Evolutionary conservation across 2,329 filamentous ascomycete species (phyloP).

Genomic region (Epicoccum nigrum): DNA sequence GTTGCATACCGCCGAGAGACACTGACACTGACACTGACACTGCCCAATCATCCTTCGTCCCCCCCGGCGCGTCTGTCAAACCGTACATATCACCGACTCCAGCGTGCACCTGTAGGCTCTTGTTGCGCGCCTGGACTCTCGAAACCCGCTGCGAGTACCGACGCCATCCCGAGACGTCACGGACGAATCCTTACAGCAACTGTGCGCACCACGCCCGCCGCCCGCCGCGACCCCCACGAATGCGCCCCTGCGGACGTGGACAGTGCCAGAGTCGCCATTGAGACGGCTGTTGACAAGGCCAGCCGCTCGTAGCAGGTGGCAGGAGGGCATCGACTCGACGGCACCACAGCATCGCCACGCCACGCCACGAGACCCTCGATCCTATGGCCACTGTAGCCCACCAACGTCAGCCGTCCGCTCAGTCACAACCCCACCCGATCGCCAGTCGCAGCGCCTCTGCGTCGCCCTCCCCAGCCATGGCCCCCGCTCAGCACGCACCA

Average conservation of each 20-base stretch:
- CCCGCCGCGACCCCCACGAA: constrained; percentile 20
- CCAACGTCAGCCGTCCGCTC: constrained; percentile 41
- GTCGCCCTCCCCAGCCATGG: constrained; percentile 52
- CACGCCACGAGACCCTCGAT: constrained; percentile 18
- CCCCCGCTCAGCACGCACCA: constrained; percentile 55
- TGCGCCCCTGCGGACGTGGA: constrained; percentile 23
- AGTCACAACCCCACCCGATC: constrained; percentile 47
- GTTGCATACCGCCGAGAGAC: constrained; percentile 6
- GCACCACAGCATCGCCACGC: constrained; percentile 22
- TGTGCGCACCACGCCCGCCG: constrained; percentile 23
- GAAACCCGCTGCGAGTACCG: constrained; percentile 10
- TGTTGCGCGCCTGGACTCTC: neutral
- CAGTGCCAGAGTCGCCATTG: neutral
- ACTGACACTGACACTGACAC: too few relatives aligned
- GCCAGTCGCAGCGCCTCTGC: constrained; percentile 48
- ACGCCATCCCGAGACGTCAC: constrained; percentile 37
- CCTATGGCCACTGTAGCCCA: constrained; percentile 47
- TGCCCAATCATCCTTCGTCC: constrained; percentile 4
- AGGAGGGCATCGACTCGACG: constrained; percentile 19
- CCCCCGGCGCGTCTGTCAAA: neutral
- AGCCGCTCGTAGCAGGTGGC: constrained; percentile 18
- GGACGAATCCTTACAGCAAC: constrained; percentile 9
- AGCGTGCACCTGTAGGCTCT: neutral
- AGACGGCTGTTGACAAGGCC: constrained; percentile 6
- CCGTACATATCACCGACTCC: constrained; percentile 1